Evolutionary conservation across 108 stramenopile species (phyloP).

Genomic region (Aurantiochytrium sp.): DNA sequence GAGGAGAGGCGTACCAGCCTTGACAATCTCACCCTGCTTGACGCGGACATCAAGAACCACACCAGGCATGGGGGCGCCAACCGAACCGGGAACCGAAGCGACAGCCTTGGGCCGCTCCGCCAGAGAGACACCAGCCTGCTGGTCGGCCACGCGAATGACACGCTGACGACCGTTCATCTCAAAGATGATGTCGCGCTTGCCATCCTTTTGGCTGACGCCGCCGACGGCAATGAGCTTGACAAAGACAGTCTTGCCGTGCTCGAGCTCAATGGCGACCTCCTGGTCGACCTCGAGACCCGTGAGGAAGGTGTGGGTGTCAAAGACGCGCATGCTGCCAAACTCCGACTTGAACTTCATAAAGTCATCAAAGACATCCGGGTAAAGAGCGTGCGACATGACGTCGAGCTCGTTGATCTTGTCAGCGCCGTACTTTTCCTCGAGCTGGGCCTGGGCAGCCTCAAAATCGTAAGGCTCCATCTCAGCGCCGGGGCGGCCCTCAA

Average conservation of each 20-base stretch:
- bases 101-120: conserved; percentile 34
- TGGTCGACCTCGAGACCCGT: conserved; percentile 81
- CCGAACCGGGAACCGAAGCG: conserved; percentile 35
- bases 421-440: conserved; percentile 67
- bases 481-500: conserved; percentile 87
- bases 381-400: conserved; percentile 79
- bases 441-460: conserved; percentile 44
- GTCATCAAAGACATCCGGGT: conserved; percentile 79
- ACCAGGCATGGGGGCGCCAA: conserved; percentile 92
- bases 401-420: conserved; percentile 64
- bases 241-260: conserved; percentile 71
- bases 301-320: conserved; percentile 86
- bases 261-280: conserved; percentile 64
- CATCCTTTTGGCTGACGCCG: conserved; percentile 42
- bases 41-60: conserved; percentile 86
- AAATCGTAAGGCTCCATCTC: conserved; percentile 75
- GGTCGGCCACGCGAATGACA: conserved; percentile 62
- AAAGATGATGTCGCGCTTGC: conserved; percentile 73
- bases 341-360: conserved; percentile 57
- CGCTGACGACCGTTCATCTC: conserved; percentile 86
- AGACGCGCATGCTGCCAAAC: conserved; percentile 64
- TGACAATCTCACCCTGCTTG: conserved; percentile 72
- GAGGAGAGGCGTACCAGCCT: conserved; percentile 71
- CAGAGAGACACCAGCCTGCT: conserved; percentile 37
- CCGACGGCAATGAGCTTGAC: conserved; percentile 64